phyloP scores from a whole-genome alignment of 75 land plant genomes.

The Sequoia sempervirens region DNA sequence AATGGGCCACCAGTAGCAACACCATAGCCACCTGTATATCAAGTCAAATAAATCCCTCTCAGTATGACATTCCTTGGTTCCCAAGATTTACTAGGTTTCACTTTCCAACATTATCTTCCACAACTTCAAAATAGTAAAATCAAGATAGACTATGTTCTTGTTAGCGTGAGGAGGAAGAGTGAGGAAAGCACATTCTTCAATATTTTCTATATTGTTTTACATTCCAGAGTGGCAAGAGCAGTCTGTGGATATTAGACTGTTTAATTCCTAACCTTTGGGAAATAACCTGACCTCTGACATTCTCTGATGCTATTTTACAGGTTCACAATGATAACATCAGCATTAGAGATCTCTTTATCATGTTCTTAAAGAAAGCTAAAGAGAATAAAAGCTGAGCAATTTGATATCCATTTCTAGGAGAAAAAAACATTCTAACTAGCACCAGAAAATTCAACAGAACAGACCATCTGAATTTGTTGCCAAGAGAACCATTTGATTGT shows the following conservation, averaged over 20 bases:
- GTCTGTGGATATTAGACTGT: background rate
- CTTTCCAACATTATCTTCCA: background rate
- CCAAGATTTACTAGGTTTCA: background rate
- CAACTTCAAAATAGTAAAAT: background rate
- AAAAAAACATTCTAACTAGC: background rate
- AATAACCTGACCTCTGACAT: background rate
- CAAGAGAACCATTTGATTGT: background rate
- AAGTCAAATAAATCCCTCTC: background rate
- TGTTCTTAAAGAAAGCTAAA: background rate
- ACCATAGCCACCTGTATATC: conserved; percentile 69
- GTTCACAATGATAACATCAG: background rate
- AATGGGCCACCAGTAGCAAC: conserved; percentile 76
- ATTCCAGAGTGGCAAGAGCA: background rate
- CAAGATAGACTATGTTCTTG: background rate
- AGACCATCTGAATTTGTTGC: background rate
- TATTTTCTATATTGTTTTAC: too few species aligned
- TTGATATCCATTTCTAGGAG: background rate
- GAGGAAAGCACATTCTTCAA: background rate
- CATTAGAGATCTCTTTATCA: background rate
- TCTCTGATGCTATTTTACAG: background rate
- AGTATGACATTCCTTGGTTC: background rate
- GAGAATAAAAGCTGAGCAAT: background rate
- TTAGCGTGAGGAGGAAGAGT: background rate
- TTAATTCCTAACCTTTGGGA: background rate
- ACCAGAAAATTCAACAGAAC: background rate